Percentiles rank a stretch among this genome's conserved stretches.
Evolutionary conservation across 257 asterid genomes (phyloP).

Genomic region (Cordia subcordata): DNA sequence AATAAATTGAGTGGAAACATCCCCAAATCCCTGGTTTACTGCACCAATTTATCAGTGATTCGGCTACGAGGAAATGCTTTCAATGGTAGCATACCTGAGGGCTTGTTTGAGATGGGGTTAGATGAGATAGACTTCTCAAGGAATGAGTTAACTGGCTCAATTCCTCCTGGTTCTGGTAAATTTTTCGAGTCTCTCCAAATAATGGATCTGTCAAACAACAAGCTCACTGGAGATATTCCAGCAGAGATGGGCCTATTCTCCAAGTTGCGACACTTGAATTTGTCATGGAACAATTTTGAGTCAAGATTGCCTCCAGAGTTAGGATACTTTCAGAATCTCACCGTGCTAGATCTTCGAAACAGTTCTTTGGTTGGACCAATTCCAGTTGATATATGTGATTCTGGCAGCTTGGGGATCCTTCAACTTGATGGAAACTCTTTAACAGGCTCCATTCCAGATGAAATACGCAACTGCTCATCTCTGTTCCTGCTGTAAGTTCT

Average conservation of each 20-base stretch:
- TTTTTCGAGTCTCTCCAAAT: conserved; percentile 48
- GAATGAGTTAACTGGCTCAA: conserved; percentile 52
- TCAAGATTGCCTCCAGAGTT: conserved; percentile 74
- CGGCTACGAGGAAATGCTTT: conserved; percentile 51
- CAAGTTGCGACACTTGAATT: conserved; percentile 62
- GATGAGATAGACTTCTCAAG: conserved; percentile 72
- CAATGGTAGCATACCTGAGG: conserved; percentile 55
- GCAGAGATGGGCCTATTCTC: conserved; percentile 71
- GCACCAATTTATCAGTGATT: conserved; percentile 38
- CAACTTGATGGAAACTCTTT: conserved; percentile 88
- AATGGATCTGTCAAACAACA: conserved; percentile 72
- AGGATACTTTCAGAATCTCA: conserved; percentile 65
- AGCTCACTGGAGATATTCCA: conserved; percentile 60
- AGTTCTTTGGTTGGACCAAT: conserved; percentile 56
- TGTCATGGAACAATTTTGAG: conserved; percentile 73
- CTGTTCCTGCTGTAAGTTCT: conserved; percentile 75
- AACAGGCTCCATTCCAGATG: conserved; percentile 66
- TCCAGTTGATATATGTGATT: conserved; percentile 77
- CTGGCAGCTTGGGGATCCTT: conserved; percentile 76
- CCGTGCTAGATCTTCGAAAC: conserved; percentile 65
- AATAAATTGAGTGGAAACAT: conserved; percentile 52
- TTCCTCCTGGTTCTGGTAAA: conserved; percentile 57
- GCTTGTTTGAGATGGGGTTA: conserved; percentile 54
- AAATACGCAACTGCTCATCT: conserved; percentile 81
- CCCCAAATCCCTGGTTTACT: conserved; percentile 44